These are phyloP conservation scores for Pelargonium australe DNA, from an alignment of 441 rosid species.

Conservation along the genomic window DNA sequence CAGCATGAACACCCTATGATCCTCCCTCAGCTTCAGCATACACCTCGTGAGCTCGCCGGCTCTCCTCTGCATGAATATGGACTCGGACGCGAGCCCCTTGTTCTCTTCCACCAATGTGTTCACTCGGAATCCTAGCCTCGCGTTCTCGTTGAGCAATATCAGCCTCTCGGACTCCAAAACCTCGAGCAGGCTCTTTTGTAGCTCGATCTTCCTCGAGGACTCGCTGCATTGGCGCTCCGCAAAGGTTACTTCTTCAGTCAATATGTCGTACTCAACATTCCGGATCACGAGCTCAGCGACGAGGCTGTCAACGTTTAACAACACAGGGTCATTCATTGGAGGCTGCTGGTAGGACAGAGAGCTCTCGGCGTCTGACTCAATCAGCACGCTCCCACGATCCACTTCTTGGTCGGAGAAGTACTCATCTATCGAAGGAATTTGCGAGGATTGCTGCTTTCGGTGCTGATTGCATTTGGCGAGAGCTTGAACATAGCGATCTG, in stretches of 20 bases:
- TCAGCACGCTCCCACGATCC: conserved; percentile 8
- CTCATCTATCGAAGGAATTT: neutral
- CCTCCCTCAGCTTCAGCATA: conserved; percentile 56
- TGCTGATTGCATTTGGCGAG: conserved; percentile 18
- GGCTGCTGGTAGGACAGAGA: conserved; percentile 32
- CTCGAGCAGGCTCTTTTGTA: conserved; percentile 49
- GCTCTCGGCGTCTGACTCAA: conserved; percentile 40
- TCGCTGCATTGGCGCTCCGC: conserved; percentile 32
- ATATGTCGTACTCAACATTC: conserved; percentile 45
- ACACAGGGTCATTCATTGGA: neutral
- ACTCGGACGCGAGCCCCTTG: conserved; percentile 39
- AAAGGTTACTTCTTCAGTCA: conserved; percentile 32
- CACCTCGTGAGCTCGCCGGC: conserved; percentile 49
- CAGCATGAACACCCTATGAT: conserved; percentile 39
- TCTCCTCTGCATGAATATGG: conserved; percentile 42
- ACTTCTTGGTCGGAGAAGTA: conserved; percentile 17
- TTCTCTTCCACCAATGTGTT: conserved; percentile 43
- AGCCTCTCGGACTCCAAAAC: conserved; percentile 59
- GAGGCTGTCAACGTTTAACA: conserved; percentile 26
- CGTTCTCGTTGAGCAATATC: conserved; percentile 43
- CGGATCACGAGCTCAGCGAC: conserved; percentile 40
- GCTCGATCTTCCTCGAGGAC: conserved; percentile 39
- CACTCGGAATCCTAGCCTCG: conserved; percentile 37
- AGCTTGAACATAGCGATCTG: conserved; percentile 34
- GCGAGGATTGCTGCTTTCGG: conserved; percentile 14